Conservation (phyloP, 768 basidiomycete genomes). For the Tricholoma terreum region DNA sequence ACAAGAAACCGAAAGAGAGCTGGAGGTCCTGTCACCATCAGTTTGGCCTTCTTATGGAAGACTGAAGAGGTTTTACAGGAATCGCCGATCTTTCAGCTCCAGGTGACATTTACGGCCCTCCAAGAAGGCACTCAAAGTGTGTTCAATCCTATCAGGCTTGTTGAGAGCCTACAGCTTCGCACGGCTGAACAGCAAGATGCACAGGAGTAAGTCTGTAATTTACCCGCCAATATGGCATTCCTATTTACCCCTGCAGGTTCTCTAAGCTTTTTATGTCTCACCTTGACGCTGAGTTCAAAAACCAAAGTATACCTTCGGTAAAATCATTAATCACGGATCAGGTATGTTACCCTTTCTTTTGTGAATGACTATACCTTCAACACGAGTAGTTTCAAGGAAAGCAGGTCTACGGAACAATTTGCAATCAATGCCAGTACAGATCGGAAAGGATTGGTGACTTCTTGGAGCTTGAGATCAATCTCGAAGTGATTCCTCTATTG, state of each 20-base stretch:
- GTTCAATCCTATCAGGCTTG: conserved; percentile 82
- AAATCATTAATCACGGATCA: conserved; percentile 72
- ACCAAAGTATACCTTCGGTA: conserved; percentile 62
- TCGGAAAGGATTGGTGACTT: conserved; percentile 75
- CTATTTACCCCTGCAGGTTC: conserved; percentile 50
- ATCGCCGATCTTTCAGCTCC: conserved; percentile 75
- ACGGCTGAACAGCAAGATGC: conserved; percentile 94
- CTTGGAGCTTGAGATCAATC: conserved; percentile 83
- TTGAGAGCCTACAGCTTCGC: conserved; percentile 78
- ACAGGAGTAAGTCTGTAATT: conserved; percentile 65
- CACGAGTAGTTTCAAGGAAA: conserved; percentile 80
- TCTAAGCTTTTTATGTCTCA: conserved; percentile 93
- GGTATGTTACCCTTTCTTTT: conserved; percentile 32
- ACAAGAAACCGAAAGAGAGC: conserved; percentile 43
- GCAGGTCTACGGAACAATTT: conserved; percentile 77
- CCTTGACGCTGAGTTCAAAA: conserved; percentile 83
- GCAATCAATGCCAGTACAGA: conserved; percentile 60
- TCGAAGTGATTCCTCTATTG: conserved; percentile 54
- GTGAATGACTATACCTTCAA: conserved; percentile 2
- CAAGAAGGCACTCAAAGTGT: conserved; percentile 67
- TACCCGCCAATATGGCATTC: background rate
- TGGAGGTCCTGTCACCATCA: conserved; percentile 25
- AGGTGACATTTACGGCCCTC: conserved; percentile 81
- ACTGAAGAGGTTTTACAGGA: conserved; percentile 40
- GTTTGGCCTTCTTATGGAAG: background rate